These are phyloP conservation scores for Carex kokanica DNA, from an alignment of 176 grass and related monocot genomes.

Conservation along the genomic window DNA sequence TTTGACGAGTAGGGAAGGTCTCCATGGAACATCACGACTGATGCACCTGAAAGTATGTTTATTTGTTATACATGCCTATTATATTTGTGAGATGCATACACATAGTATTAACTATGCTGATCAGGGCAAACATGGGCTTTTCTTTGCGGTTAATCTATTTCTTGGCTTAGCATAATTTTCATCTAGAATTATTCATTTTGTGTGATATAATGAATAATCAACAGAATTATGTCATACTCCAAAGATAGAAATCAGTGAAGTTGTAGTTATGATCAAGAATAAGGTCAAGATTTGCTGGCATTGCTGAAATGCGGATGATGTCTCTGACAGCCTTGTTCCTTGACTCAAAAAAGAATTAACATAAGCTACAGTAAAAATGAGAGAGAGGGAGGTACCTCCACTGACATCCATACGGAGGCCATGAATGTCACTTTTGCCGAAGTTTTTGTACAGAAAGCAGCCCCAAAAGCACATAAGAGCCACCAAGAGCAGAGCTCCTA, in stretches of 20 bases:
- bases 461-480: conserved; percentile 99
- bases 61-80: not conserved
- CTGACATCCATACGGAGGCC: conserved; percentile 80
- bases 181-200: not conserved
- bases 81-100: not conserved
- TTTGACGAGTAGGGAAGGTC: conserved; percentile 95
- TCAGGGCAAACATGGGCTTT: not conserved
- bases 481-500: conserved; percentile 82
- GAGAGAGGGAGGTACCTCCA: conserved; percentile 63
- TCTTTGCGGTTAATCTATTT: not conserved
- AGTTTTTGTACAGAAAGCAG: conserved; percentile 98
- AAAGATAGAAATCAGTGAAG: not conserved
- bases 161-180: not conserved
- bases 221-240: not conserved
- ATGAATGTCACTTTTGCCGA: conserved; percentile 83
- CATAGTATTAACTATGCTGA: not conserved
- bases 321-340: not conserved
- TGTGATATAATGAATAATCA: not conserved
- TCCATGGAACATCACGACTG: conserved; percentile 92
- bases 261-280: not conserved
- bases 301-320: not conserved
- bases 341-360: not conserved
- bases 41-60: conserved; percentile 57
- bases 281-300: not conserved
- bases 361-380: conserved; percentile 15